A percentile compares a stretch with the other conserved stretches of the same genome.
These are phyloP conservation scores for Aspergillus texensis DNA, from an alignment of 2,329 filamentous ascomycete genomes.

Conservation along the genomic window DNA sequence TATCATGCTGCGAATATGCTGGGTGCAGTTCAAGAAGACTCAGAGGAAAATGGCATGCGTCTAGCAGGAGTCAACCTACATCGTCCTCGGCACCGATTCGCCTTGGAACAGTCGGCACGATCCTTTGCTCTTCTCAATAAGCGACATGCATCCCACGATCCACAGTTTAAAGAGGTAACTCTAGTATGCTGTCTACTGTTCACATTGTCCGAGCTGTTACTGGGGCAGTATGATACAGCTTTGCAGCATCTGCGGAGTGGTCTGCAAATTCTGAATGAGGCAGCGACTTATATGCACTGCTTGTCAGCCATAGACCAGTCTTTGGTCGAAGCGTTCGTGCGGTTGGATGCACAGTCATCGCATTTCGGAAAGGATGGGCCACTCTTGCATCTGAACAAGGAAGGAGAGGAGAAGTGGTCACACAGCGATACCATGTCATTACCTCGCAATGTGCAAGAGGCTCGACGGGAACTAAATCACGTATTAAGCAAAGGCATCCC, in stretches of 20 bases:
- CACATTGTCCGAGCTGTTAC: background rate
- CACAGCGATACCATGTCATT: too few relatives aligned
- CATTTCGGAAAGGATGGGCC: background rate
- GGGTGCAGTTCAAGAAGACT: constrained; percentile 2
- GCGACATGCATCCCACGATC: constrained; percentile 5
- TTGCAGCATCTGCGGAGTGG: constrained; percentile 4
- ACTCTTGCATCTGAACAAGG: background rate
- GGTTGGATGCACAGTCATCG: constrained; percentile 3
- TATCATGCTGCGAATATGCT: constrained; percentile 6
- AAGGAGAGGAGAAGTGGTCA: background rate
- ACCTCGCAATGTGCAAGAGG: background rate
- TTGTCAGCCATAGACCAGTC: background rate
- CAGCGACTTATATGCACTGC: background rate
- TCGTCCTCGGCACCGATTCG: constrained; percentile 1
- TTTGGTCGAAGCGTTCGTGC: constrained; percentile 4
- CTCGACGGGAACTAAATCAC: background rate
- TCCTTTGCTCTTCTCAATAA: background rate
- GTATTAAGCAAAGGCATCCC: background rate
- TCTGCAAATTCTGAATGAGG: background rate
- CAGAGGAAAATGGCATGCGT: background rate
- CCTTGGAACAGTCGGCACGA: constrained; percentile 6
- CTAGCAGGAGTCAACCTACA: background rate
- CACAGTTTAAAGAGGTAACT: background rate
- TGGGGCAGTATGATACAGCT: background rate
- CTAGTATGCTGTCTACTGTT: constrained; percentile 8